A percentile compares a stretch with the other conserved stretches of the same genome.
phyloP scores from a whole-genome alignment of 1,284 basidiomycete species.

The Cryptococcus sp. region DNA sequence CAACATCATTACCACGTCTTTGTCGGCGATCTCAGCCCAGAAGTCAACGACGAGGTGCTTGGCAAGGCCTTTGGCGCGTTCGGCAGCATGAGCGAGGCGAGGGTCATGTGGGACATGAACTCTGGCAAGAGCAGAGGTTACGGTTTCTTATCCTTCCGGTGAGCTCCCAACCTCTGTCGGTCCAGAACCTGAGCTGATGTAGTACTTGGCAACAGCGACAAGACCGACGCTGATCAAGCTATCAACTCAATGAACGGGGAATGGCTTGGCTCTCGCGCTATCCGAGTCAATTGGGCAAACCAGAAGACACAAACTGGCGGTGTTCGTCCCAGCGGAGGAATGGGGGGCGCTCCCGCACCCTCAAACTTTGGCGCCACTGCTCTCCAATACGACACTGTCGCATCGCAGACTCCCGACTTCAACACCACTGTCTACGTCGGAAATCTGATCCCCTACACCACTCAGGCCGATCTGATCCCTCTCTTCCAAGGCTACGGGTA shows the following conservation, averaged over 20 bases:
- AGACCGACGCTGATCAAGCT: constrained; percentile 95
- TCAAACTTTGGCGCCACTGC: constrained; percentile 61
- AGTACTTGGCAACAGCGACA: constrained; percentile 73
- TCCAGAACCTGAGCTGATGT: constrained; percentile 85
- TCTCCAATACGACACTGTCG: constrained; percentile 81
- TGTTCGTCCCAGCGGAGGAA: constrained; percentile 20
- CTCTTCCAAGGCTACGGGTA: constrained; percentile 93
- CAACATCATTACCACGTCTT: constrained; percentile 96
- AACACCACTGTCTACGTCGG: constrained; percentile 98
- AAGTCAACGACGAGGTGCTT: constrained; percentile 97
- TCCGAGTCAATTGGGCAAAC: constrained; percentile 99
- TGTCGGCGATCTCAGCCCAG: constrained; percentile 95
- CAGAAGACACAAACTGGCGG: constrained; percentile 77
- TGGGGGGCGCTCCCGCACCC: constrained; percentile 18
- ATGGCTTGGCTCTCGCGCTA: constrained; percentile 95
- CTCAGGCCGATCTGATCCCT: constrained; percentile 92
- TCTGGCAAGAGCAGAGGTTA: constrained; percentile 83
- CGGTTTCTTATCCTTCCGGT: constrained; percentile 60
- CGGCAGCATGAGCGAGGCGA: constrained; percentile 90
- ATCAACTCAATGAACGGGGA: constrained; percentile 99
- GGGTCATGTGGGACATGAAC: constrained; percentile 99
- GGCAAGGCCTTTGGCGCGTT: constrained; percentile 94
- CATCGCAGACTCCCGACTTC: constrained; percentile 83
- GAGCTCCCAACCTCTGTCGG: constrained; percentile 16
- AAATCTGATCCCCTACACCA: constrained; percentile 93